phyloP scores from a whole-genome alignment of 2,329 filamentous ascomycete genomes.

The Claviceps monticola region DNA sequence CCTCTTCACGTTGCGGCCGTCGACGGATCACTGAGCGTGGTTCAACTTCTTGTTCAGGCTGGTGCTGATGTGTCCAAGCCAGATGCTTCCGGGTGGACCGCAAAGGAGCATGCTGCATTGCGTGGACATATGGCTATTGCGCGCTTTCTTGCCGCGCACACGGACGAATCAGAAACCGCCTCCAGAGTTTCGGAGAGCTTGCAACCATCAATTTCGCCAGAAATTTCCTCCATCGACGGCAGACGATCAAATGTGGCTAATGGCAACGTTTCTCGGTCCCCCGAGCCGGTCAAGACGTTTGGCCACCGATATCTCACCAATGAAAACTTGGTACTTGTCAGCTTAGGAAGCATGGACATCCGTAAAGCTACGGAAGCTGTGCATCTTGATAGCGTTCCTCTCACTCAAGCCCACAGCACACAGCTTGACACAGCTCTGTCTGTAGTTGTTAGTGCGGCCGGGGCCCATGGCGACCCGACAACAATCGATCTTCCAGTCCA shows the following conservation, averaged over 20 bases:
- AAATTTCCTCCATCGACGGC: conserved; percentile 47
- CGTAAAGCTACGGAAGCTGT: conserved; percentile 70
- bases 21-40: conserved; percentile 66
- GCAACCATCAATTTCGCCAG: conserved; percentile 20
- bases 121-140: conserved; percentile 80
- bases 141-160: conserved; percentile 45
- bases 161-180: conserved; percentile 17
- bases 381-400: conserved; percentile 73
- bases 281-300: conserved; percentile 84
- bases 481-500: conserved; percentile 88
- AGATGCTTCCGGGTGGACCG: conserved; percentile 88
- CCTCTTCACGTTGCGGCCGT: conserved; percentile 88
- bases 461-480: conserved; percentile 73
- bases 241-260: conserved; percentile 39
- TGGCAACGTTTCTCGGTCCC: conserved; percentile 29
- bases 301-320: conserved; percentile 88
- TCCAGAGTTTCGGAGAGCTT: conserved; percentile 10
- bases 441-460: conserved; percentile 73
- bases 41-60: conserved; percentile 61
- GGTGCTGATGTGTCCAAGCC: conserved; percentile 60
- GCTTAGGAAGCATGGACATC: conserved; percentile 87
- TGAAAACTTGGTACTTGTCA: conserved; percentile 81
- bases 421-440: conserved; percentile 91
- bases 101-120: conserved; percentile 82
- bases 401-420: conserved; percentile 78